phyloP scores from a whole-genome alignment of 2,329 filamentous ascomycete species.

The Cadophora sp. region DNA sequence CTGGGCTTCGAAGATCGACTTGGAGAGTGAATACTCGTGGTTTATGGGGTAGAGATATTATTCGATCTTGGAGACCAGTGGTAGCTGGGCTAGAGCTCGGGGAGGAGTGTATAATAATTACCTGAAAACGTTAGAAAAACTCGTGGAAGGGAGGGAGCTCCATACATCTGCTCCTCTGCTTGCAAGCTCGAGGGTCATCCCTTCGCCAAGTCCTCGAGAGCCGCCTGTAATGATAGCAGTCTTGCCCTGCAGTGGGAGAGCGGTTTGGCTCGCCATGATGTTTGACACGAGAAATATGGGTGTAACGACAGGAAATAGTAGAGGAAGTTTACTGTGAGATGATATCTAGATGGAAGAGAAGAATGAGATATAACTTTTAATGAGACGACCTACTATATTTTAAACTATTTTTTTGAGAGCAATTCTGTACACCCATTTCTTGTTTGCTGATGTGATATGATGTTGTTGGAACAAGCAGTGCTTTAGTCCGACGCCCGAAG shows the following conservation, averaged over 20 bases:
- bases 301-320: neutral
- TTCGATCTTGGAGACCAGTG: conserved; percentile 3
- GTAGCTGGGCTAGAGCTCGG: conserved; percentile 10
- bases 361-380: neutral
- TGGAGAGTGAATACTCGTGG: conserved; percentile 67
- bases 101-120: conserved; percentile 23
- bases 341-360: neutral
- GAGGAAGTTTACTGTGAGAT: neutral
- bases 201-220: conserved; percentile 29
- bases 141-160: neutral
- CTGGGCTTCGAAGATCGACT: conserved; percentile 70
- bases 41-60: conserved; percentile 54
- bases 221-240: conserved; percentile 31
- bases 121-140: conserved; percentile 9
- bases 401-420: too few relatives aligned
- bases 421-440: neutral
- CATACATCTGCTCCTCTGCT: conserved; percentile 31
- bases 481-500: neutral
- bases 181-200: conserved; percentile 28
- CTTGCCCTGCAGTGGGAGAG: conserved; percentile 24
- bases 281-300: neutral
- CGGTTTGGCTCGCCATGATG: neutral
- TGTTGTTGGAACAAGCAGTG: conserved; percentile 3
- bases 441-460: neutral
- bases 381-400: neutral